Conservation (phyloP, 345 rosid species). For the Nasturtium officinale region DNA sequence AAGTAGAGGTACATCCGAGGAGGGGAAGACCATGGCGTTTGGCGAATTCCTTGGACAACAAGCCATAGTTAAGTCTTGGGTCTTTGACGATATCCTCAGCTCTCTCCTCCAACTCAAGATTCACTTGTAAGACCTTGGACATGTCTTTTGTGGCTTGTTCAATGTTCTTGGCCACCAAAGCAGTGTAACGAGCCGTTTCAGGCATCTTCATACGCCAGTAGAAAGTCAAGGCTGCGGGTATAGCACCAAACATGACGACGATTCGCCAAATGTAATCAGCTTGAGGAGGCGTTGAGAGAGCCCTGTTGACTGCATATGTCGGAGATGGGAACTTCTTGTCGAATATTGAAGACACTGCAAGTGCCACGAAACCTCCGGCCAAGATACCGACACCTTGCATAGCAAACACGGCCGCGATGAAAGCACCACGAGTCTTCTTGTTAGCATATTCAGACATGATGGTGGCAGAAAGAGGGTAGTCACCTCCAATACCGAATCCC, state of each 20-base stretch:
- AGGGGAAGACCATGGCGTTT: conserved; percentile 54
- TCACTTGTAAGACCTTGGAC: conserved; percentile 71
- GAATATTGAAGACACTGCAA: conserved; percentile 43
- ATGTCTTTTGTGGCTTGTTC: conserved; percentile 65
- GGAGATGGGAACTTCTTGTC: conserved; percentile 51
- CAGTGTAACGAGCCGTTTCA: conserved; percentile 80
- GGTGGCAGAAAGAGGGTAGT: conserved; percentile 78
- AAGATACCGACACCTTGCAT: conserved; percentile 86
- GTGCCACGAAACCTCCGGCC: conserved; percentile 62
- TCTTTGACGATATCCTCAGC: conserved; percentile 36
- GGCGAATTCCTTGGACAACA: conserved; percentile 49
- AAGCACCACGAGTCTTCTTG: conserved; percentile 79
- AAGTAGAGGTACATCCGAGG: conserved; percentile 49
- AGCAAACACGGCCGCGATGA: conserved; percentile 75
- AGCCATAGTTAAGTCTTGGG: conserved; percentile 45
- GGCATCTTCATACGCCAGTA: conserved; percentile 89
- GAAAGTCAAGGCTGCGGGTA: conserved; percentile 65
- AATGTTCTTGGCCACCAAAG: conserved; percentile 66
- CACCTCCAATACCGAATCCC: conserved; percentile 65
- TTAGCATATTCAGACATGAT: conserved; percentile 83
- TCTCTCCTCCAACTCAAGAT: conserved; percentile 52
- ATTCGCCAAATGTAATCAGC: conserved; percentile 70
- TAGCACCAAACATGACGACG: conserved; percentile 67
- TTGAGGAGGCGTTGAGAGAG: conserved; percentile 56
- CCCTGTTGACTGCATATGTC: conserved; percentile 34